Conservation (phyloP, 192 early-diverging fungal species). For the Gaertneriomyces sp. region DNA sequence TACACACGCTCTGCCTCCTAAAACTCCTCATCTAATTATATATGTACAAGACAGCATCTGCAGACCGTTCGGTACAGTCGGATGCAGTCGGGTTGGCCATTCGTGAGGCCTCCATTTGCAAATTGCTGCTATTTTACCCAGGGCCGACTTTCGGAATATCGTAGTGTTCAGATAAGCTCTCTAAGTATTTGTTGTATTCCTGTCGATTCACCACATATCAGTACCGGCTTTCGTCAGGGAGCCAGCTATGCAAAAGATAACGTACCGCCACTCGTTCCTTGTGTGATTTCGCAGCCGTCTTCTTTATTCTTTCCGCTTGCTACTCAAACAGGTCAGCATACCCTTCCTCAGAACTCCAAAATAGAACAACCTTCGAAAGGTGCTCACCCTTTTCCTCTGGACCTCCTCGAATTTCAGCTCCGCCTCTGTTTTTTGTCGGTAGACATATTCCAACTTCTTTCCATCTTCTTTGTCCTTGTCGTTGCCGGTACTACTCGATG, state of each 20-base stretch:
- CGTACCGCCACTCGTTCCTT: constrained; percentile 70
- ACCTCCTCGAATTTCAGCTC: constrained; percentile 70
- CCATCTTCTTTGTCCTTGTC: constrained; percentile 49
- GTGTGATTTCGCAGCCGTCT: constrained; percentile 66
- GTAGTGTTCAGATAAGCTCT: constrained; percentile 72
- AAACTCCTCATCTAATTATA: too few species aligned
- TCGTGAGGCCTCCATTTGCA: too few species aligned
- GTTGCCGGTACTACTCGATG: background rate
- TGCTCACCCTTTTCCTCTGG: constrained; percentile 58
- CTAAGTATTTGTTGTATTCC: constrained; percentile 72
- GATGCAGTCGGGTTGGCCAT: too few species aligned
- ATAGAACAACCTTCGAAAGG: background rate
- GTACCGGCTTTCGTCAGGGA: background rate
- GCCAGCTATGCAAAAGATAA: background rate
- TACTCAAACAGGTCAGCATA: constrained; percentile 14
- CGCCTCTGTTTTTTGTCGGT: constrained; percentile 59
- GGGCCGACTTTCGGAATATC: constrained; percentile 81
- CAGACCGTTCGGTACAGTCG: too few species aligned
- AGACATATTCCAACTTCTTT: constrained; percentile 35
- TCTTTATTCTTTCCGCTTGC: constrained; percentile 65
- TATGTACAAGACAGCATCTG: too few species aligned
- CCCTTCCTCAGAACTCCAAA: background rate
- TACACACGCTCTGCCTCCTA: too few species aligned
- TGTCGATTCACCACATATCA: constrained; percentile 13
- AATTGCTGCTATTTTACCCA: constrained; percentile 47